Conservation (phyloP, 352 stramenopile species). For the Globisporangium alternatum region DNA sequence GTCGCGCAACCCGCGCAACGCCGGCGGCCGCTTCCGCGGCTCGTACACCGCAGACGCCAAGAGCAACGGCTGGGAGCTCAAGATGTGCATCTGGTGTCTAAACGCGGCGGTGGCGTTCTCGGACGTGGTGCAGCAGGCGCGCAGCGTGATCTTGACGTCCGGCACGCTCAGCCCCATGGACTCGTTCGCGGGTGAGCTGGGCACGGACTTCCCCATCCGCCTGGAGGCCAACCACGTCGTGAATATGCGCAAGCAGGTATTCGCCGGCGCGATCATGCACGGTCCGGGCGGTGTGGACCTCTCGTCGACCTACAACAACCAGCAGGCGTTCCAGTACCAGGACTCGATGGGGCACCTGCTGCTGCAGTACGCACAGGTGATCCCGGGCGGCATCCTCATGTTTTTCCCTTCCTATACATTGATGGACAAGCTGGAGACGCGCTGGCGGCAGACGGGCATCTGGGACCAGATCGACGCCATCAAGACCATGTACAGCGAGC, state of each 20-base stretch:
- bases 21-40: conserved; percentile 19
- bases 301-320: conserved; percentile 77
- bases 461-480: conserved; percentile 53
- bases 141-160: conserved; percentile 80
- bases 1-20: conserved; percentile 19
- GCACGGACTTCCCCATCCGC: conserved; percentile 75
- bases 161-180: conserved; percentile 87
- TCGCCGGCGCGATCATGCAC: conserved; percentile 70
- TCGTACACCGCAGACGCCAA: conserved; percentile 21
- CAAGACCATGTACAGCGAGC: conserved; percentile 70
- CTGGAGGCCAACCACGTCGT: conserved; percentile 86
- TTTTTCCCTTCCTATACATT: conserved; percentile 86
- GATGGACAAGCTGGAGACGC: conserved; percentile 61
- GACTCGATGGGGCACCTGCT: conserved; percentile 79
- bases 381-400: conserved; percentile 82
- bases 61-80: conserved; percentile 45
- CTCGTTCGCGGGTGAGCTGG: conserved; percentile 81
- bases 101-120: conserved; percentile 83
- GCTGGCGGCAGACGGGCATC: conserved; percentile 71
- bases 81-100: conserved; percentile 86
- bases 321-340: conserved; percentile 78
- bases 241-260: conserved; percentile 85
- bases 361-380: conserved; percentile 55
- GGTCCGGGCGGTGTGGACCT: conserved; percentile 66
- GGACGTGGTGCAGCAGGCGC: conserved; percentile 60